Evolutionary conservation across 2,329 filamentous ascomycete genomes (phyloP).

Genomic region (Whalleya microplaca): DNA sequence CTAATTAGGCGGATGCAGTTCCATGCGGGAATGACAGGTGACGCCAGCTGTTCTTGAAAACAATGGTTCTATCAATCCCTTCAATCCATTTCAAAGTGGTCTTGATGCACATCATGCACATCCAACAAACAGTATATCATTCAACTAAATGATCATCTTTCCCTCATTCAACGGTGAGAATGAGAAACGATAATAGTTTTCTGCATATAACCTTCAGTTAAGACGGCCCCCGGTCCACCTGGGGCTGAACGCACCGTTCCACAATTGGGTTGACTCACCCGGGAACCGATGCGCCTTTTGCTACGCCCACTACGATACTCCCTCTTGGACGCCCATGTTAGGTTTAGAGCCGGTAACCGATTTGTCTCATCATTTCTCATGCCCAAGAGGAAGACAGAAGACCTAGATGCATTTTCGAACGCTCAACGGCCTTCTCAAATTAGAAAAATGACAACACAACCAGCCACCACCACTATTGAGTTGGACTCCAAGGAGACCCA

Average conservation of each 20-base stretch:
- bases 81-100: neutral
- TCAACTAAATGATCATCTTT: neutral
- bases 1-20: neutral
- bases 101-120: neutral
- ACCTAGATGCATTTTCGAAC: constrained; percentile 19
- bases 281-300: constrained; percentile 13
- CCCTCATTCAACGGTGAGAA: neutral
- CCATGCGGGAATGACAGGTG: neutral
- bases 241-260: neutral
- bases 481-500: constrained; percentile 74
- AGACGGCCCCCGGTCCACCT: neutral
- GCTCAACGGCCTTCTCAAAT: constrained; percentile 26
- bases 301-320: neutral
- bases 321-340: neutral
- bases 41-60: neutral
- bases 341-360: neutral
- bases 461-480: constrained; percentile 41
- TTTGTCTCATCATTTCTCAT: constrained; percentile 23
- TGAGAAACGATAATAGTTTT: neutral
- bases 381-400: constrained; percentile 36
- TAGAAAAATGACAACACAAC: constrained; percentile 35
- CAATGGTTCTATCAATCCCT: too few relatives aligned
- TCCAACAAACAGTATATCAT: neutral
- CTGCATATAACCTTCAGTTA: neutral
- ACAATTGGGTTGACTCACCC: constrained; percentile 17